Percentiles rank a stretch among this genome's conserved stretches.
Evolutionary conservation across 192 early-diverging fungal species (phyloP).

Genomic region (Obelidium mucronatum): DNA sequence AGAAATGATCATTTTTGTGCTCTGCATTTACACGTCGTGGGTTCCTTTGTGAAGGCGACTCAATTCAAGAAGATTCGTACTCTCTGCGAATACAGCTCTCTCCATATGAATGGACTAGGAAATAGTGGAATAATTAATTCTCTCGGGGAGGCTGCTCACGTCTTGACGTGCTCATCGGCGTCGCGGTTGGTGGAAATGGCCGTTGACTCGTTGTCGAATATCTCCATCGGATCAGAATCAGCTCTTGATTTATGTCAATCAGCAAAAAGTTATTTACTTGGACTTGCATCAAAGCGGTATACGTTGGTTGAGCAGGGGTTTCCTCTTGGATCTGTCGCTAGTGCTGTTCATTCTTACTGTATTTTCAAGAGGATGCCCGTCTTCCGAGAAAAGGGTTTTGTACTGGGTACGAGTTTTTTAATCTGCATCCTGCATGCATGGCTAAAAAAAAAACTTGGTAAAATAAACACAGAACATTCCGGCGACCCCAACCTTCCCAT

Average conservation of each 20-base stretch:
- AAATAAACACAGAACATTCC: neutral
- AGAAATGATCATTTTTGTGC: slow-evolving; percentile 24
- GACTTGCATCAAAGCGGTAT: slow-evolving; percentile 23
- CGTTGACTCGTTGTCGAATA: neutral
- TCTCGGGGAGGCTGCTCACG: neutral
- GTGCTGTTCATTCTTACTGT: slow-evolving; percentile 14
- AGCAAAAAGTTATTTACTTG: no score
- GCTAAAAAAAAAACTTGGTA: neutral
- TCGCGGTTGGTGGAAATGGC: neutral
- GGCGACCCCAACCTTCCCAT: slow-evolving; percentile 20
- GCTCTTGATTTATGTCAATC: neutral
- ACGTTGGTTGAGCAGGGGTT: neutral
- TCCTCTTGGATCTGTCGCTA: slow-evolving; percentile 15
- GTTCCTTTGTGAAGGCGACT: slow-evolving; percentile 13
- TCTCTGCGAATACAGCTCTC: slow-evolving; percentile 1
- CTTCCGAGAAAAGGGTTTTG: slow-evolving; percentile 38
- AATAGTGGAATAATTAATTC: neutral
- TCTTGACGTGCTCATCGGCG: neutral
- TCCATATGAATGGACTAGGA: slow-evolving; percentile 20
- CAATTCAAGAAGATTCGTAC: neutral
- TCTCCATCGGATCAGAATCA: neutral
- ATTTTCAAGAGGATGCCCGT: slow-evolving; percentile 32
- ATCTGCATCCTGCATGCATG: neutral
- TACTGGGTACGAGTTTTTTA: slow-evolving; percentile 24
- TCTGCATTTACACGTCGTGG: slow-evolving; percentile 5